Evolutionary conservation across 805 yeast species (phyloP), one percentile per base, ranked within the genome.

Genomic region (Cyberlindnera subsufficiens): DNA sequence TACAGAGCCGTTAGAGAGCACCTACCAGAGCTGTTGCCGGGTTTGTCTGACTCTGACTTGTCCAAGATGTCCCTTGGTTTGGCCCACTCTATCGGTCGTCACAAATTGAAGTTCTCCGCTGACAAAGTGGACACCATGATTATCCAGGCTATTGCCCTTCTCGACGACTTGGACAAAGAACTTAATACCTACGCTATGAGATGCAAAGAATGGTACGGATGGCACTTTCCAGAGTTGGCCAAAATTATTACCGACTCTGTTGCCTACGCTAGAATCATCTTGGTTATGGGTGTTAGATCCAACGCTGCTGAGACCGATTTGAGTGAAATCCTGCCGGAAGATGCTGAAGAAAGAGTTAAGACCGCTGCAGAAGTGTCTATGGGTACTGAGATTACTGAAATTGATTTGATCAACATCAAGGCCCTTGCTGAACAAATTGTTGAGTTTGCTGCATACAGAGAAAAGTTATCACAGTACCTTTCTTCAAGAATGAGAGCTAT

Each of bases 151-250:
- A 93, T 93, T 69, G 96, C 98, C 17, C 74, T 93, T 54, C 77
- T 93, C 61, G 99, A 93, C 60, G 97, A 93, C 62, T 77, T 93
- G 59, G 99, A 93, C 73, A 93, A 93, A 72, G 99, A 93, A 68
- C 78, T 93, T 59, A 93, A 93, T 73, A 93, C 97, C 41, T 93
- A 91, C 60, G 96, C 98, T 54, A 93, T 93, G 99, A 82, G 99
- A 74, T 80, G 91, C 71, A 93, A 91, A 73, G 99, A 93, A 72
- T 93, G 99, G 99, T 93, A 93, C 71, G 99, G 99, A 53, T 93
- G 99, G 99, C 99, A 93, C 69, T 93, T 93, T 82, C 99, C 99
- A 32, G 99, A 93, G 69, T 80, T 93, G 80, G 96, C 97, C 59
- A 93, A 93, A 77, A 88, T 91, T 66, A 86, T 93, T 57, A 81